These are phyloP conservation scores for Beauveria medogensis DNA, from an alignment of 2,329 filamentous ascomycete species.

Conservation along the genomic window DNA sequence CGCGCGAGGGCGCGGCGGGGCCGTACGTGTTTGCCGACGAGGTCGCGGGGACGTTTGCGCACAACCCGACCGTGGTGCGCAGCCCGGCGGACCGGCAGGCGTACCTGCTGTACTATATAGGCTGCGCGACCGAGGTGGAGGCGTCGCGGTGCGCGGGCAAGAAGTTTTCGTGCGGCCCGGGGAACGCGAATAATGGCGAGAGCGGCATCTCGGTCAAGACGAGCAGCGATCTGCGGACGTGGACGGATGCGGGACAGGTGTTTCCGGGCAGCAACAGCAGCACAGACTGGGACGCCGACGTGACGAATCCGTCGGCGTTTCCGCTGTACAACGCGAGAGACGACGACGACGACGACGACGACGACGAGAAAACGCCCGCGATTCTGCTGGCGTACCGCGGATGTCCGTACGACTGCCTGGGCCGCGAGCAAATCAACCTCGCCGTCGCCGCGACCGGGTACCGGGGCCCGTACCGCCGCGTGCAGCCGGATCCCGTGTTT, in stretches of 20 bases:
- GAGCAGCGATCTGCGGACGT: constrained; percentile 15
- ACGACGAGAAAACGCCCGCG: constrained; percentile 4
- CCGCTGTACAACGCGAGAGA: constrained; percentile 21
- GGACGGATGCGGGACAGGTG: constrained; percentile 14
- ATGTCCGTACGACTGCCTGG: constrained; percentile 14
- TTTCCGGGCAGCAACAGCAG: constrained; percentile 13
- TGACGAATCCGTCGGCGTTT: constrained; percentile 35
- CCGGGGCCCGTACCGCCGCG: constrained; percentile 14
- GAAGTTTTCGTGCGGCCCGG: constrained; percentile 15
- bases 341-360: not conserved
- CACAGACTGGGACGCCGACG: constrained; percentile 16
- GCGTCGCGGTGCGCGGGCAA: constrained; percentile 10
- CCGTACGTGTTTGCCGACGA: constrained; percentile 35
- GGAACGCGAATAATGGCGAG: constrained; percentile 17
- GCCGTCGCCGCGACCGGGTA: constrained; percentile 13
- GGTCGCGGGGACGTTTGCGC: constrained; percentile 34
- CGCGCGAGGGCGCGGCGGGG: constrained; percentile 32
- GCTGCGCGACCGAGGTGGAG: constrained; percentile 16
- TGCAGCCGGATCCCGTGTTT: constrained; percentile 16
- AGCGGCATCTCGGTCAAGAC: constrained; percentile 21
- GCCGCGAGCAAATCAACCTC: constrained; percentile 15
- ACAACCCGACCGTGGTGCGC: constrained; percentile 38
- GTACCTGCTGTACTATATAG: constrained; percentile 39
- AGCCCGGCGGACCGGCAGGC: constrained; percentile 32
- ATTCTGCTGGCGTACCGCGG: constrained; percentile 17